Percentiles rank a stretch among this genome's conserved stretches.
Conservation (phyloP, 345 rosid genomes). For the Populus tremula region DNA sequence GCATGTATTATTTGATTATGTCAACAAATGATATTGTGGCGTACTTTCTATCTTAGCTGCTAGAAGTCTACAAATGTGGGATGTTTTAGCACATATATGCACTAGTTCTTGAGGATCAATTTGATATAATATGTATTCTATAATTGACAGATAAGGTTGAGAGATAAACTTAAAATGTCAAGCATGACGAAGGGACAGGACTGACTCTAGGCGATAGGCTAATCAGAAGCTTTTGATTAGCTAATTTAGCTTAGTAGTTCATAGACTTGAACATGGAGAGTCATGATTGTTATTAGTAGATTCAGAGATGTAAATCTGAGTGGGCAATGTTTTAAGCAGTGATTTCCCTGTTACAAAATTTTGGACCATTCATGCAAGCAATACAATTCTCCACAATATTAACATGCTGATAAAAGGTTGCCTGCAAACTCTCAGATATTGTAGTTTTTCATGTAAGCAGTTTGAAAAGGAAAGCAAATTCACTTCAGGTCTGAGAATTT, state of each 20-base stretch:
- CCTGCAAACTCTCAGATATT: neutral
- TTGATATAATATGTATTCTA: neutral
- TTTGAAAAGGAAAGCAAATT: neutral
- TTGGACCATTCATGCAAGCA: neutral
- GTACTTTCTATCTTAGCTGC: neutral
- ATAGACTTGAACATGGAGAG: neutral
- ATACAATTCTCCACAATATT: neutral
- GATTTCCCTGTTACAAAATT: neutral
- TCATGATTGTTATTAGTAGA: neutral
- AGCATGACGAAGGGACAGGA: neutral
- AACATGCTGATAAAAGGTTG: neutral
- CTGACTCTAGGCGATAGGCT: neutral
- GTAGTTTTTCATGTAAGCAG: neutral
- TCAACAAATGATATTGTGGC: neutral
- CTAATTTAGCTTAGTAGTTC: neutral
- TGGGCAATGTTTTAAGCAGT: neutral
- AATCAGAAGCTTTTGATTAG: neutral
- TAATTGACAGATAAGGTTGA: too few relatives aligned
- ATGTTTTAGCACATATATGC: neutral
- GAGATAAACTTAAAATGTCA: too few relatives aligned
- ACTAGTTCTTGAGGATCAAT: neutral
- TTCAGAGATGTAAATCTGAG: neutral
- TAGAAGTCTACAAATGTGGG: neutral
- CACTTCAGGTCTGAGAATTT: neutral
- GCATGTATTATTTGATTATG: constrained; percentile 22